Evolutionary conservation across 2,329 filamentous ascomycete genomes (phyloP).

Genomic region (Penicillium italicum): DNA sequence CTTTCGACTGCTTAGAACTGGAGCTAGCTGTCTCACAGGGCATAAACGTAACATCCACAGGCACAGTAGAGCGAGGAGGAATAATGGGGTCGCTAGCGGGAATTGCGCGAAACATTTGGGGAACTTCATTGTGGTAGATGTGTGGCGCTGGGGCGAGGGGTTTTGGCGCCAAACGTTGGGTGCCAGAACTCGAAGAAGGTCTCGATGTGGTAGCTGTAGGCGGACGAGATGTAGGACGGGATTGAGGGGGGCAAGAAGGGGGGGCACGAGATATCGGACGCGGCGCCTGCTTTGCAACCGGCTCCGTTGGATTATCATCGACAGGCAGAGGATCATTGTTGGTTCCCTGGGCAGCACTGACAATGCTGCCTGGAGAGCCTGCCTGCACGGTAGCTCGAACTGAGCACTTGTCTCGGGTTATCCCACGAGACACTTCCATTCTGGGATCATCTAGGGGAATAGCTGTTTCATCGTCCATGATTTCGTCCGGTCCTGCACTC

Average conservation of each 20-base stretch:
- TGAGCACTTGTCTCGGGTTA: conserved; percentile 19
- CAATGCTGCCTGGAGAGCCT: conserved; percentile 26
- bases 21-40: conserved; percentile 31
- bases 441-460: conserved; percentile 28
- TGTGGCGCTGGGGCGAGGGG: conserved; percentile 38
- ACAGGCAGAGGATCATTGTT: conserved; percentile 20
- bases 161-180: conserved; percentile 32
- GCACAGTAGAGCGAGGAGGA: conserved; percentile 31
- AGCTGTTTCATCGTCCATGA: conserved; percentile 58
- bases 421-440: conserved; percentile 18
- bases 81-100: conserved; percentile 52
- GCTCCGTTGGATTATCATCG: conserved; percentile 20
- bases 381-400: conserved; percentile 25
- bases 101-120: conserved; percentile 33
- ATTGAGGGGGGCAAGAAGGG: conserved; percentile 9
- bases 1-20: background rate
- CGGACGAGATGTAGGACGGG: background rate
- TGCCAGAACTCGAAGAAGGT: conserved; percentile 38
- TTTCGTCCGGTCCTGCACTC: conserved; percentile 70
- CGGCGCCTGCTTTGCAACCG: conserved; percentile 19
- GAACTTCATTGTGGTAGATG: conserved; percentile 35
- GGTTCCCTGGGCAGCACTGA: conserved; percentile 18
- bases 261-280: conserved; percentile 26
- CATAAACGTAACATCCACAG: conserved; percentile 43
- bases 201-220: conserved; percentile 26